A percentile compares a stretch with the other conserved stretches of the same genome.
These are phyloP conservation scores for Colletotrichum scovillei DNA, from an alignment of 2,329 filamentous ascomycete species.

Conservation along the genomic window DNA sequence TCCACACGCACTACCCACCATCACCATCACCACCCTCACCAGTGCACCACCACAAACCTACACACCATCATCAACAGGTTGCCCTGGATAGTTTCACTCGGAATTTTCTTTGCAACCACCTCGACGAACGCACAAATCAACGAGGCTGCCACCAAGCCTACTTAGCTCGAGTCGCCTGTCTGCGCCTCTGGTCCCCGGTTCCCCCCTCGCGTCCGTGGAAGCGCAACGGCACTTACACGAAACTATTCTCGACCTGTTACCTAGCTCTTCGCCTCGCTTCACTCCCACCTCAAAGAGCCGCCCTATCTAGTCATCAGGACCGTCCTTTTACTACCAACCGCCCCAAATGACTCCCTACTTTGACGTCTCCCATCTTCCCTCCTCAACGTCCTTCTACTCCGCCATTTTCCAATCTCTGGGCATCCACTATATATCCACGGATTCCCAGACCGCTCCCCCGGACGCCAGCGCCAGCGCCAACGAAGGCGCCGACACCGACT, in stretches of 20 bases:
- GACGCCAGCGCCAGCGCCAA: constrained; percentile 9
- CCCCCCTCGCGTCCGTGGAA: neutral
- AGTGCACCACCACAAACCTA: too few species aligned
- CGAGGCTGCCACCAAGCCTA: neutral
- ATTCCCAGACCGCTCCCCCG: constrained; percentile 30
- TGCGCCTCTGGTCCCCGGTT: neutral
- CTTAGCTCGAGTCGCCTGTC: neutral
- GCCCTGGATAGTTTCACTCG: neutral
- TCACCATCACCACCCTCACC: neutral
- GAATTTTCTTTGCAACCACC: neutral
- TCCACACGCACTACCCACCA: neutral
- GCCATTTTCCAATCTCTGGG: constrained; percentile 82
- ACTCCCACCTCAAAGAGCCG: neutral
- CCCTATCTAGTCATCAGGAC: neutral
- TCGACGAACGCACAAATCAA: neutral
- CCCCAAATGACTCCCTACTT: constrained; percentile 59
- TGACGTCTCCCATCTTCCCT: constrained; percentile 80
- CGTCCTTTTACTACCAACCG: neutral
- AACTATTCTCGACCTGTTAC: neutral
- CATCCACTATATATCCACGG: constrained; percentile 72
- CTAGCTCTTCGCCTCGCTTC: neutral
- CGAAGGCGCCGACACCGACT: neutral
- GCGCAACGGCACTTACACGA: neutral
- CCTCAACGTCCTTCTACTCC: constrained; percentile 86
- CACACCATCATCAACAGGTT: neutral